A percentile compares a stretch with the other conserved stretches of the same genome.
Conservation (phyloP, 164 flowering plant genomes). For the Nelumbo lutea region DNA sequence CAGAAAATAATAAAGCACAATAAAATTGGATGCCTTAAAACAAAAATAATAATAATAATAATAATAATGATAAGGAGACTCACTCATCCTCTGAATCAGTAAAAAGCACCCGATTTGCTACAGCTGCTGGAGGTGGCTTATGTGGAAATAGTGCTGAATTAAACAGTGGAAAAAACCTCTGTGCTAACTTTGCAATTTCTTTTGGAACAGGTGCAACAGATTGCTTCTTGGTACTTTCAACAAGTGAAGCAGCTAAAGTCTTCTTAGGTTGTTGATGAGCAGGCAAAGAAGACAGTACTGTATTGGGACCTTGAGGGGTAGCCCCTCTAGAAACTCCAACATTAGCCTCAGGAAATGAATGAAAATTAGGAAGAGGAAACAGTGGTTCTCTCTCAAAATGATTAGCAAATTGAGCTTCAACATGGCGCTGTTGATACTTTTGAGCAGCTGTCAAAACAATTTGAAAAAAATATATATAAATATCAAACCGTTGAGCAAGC, state of each 20-base stretch:
- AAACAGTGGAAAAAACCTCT: slow-evolving; percentile 65
- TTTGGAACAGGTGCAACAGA: slow-evolving; percentile 81
- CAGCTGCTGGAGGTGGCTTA: slow-evolving; percentile 75
- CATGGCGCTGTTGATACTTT: slow-evolving; percentile 36
- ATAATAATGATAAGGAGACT: slow-evolving; percentile 34
- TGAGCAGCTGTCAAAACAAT: slow-evolving; percentile 48
- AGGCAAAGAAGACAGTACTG: slow-evolving; percentile 22
- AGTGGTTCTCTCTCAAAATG: slow-evolving; percentile 54
- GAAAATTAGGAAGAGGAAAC: slow-evolving; percentile 46
- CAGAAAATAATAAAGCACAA: slow-evolving; percentile 4
- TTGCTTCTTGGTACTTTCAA: slow-evolving; percentile 78
- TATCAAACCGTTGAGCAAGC: slow-evolving; percentile 6
- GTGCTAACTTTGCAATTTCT: slow-evolving; percentile 57
- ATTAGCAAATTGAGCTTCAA: slow-evolving; percentile 34
- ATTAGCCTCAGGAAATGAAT: slow-evolving; percentile 22
- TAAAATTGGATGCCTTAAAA: background rate
- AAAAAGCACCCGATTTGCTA: slow-evolving; percentile 81
- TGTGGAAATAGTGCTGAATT: slow-evolving; percentile 90
- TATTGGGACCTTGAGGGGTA: slow-evolving; percentile 11
- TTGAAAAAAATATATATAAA: slow-evolving; percentile 13
- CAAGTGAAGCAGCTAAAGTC: slow-evolving; percentile 78
- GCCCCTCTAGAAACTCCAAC: slow-evolving; percentile 21
- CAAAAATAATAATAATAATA: background rate
- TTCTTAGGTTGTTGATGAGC: slow-evolving; percentile 49
- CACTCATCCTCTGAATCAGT: slow-evolving; percentile 96